Base-by-base conservation (phyloP, 1,284 basidiomycete genomes). In the Vanrija sp. region DNA sequence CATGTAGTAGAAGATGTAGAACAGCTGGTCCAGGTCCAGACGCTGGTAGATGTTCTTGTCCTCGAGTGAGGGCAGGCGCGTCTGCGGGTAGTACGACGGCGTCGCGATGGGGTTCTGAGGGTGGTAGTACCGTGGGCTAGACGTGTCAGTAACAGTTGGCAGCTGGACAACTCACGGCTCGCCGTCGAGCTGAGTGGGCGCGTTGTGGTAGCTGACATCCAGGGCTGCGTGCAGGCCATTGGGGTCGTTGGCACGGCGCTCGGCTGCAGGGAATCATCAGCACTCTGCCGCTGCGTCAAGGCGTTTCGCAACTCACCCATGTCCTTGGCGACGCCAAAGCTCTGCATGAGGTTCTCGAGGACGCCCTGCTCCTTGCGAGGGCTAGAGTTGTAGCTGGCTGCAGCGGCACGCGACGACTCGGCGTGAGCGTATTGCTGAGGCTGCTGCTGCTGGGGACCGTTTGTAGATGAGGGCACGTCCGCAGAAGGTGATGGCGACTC, bases 1-100 rank as follows among this genome's bases (percentile, higher is more conserved):
- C 60, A 91, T 85, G 79, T 92, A 98, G 80, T 99, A 99, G 79
- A 99, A 99, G 72, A 98, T 90, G 80, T 94, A 99, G 79, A 99
- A 98, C 19, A 98, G 80, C 38, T 94, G 98, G 79, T 99, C 96
- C 43, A 97, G 87, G 65, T 99, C 96, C 61, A 98, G 83, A 73
- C 95, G 91, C 52, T 87, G 82, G 77, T 96, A 98, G 52, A 98
- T 83, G 26, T 83, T 85, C 50, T 92, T 85, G 56, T 92, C 89
- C 71, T 86, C 91, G 55, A 98, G 82, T 49, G 90, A 81, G 21
- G 87, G 83, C 64, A 88, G 83, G 10, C 91, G 91, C 52, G 85
- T 76, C 75, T 98, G 96, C 42, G 96, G 94, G 76, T 99, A 99
- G 78, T 96, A 97, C 19, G 85, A 80, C n/a, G 95, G 88, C 26